A percentile compares a stretch with the other conserved stretches of the same genome.
phyloP scores from a whole-genome alignment of 371 early-diverging fungal species.

The Conidiobolus incongruus region DNA sequence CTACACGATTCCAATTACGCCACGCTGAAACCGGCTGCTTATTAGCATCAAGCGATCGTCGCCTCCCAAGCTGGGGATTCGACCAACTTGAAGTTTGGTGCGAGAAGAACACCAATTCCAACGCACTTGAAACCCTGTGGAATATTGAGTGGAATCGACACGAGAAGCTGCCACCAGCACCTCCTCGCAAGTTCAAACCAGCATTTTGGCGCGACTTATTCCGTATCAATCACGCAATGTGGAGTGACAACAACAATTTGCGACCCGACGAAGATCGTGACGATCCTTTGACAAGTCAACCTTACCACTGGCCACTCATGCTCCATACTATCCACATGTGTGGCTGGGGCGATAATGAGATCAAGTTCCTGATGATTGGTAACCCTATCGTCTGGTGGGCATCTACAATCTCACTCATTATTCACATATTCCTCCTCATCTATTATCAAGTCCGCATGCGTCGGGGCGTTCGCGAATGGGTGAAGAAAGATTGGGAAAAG shows the following conservation, averaged over 20 bases:
- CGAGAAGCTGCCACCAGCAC: slow-evolving; percentile 19
- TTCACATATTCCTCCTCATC: slow-evolving; percentile 15
- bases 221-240: slow-evolving; percentile 94
- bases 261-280: slow-evolving; percentile 92
- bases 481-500: slow-evolving; percentile 40
- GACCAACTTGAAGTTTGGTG: slow-evolving; percentile 2
- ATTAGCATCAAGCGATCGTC: slow-evolving; percentile 44
- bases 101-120: background rate
- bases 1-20: slow-evolving; percentile 72
- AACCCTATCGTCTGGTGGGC: slow-evolving; percentile 95
- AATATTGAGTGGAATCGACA: slow-evolving; percentile 1
- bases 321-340: slow-evolving; percentile 93
- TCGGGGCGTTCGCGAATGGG: slow-evolving; percentile 37
- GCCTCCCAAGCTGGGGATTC: slow-evolving; percentile 96
- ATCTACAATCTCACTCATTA: slow-evolving; percentile 33
- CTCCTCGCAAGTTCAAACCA: slow-evolving; percentile 23
- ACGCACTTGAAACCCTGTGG: slow-evolving; percentile 1
- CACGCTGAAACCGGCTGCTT: slow-evolving; percentile 64
- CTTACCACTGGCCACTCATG: slow-evolving; percentile 89
- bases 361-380: slow-evolving; percentile 91
- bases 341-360: slow-evolving; percentile 77
- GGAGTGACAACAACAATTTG: slow-evolving; percentile 93
- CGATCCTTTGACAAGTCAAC: slow-evolving; percentile 69
- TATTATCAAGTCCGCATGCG: slow-evolving; percentile 42
- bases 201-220: slow-evolving; percentile 70